Evolutionary conservation across 2,329 filamentous ascomycete genomes (phyloP), one percentile per base, ranked within the genome.

Genomic region (Diplodia sapinea): DNA sequence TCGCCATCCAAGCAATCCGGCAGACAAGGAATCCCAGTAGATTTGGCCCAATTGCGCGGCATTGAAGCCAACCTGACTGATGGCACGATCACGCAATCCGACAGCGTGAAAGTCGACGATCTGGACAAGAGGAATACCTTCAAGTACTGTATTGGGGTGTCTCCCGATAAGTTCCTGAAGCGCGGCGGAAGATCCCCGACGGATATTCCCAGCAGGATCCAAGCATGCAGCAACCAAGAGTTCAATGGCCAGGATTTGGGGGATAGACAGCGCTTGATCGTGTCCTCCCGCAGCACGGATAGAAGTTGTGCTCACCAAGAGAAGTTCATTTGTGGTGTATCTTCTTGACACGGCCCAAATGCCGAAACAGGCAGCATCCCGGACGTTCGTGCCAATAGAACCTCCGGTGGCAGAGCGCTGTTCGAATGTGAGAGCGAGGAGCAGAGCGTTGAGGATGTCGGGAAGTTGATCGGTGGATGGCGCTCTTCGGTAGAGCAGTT

Each of bases 331-430:
- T 0, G 93, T 97, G 1, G 87, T 89, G 73, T 98, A 99, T 66
- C 94, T 89, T 66, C 95, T 87, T 26, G 94, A 92, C 8, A 98
- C 78, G 1, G 94, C 91, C 95, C 95, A 99, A 29, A 98, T 90
- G 7, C 95, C 95, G 76, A 98, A 99, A 76, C 94, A 97, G 3
- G 95, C 93, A 13, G 95, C 94, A 80, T 99, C 95, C 56, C 95
- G 88, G 17, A 99, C 94, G 72, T 96, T 97, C 1, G 92, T 90
- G 1, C 95, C 95, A 12, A 94, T 84, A 3, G 92, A 94, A 13
- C 86, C 88, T n/a, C 95, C 94, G 3, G 92, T 93, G 0, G 92
- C 87, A 55, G 90, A 91, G 68, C 94, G 87, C 74, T 97, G 93
- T 78, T 99, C 94, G 75, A 98, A 99, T 0, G 89, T 88, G 31